phyloP scores from a whole-genome alignment of 495 filamentous ascomycete species.

The Aspergillus sparsus region DNA sequence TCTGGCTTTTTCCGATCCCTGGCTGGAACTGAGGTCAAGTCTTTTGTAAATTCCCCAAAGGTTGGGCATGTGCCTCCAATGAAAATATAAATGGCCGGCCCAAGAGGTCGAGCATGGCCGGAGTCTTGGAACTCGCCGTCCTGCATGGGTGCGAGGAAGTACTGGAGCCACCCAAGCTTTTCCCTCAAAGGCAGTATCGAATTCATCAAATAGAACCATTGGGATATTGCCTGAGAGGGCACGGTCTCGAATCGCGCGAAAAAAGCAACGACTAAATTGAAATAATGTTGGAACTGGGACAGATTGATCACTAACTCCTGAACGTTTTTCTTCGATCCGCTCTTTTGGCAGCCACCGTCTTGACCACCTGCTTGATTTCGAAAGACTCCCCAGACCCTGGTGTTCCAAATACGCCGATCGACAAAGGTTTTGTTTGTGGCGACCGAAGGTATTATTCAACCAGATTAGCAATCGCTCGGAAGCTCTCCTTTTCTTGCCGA shows the following conservation, averaged over 20 bases:
- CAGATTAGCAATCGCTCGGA: conserved; percentile 13
- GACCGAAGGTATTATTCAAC: background rate
- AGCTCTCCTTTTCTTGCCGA: conserved; percentile 11
- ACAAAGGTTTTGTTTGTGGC: background rate
- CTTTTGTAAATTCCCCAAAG: background rate
- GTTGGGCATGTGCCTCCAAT: conserved; percentile 9
- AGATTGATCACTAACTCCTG: conserved; percentile 7
- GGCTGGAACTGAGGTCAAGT: background rate
- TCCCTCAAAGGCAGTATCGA: conserved; percentile 4
- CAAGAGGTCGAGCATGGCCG: conserved; percentile 4
- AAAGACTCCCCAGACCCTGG: conserved; percentile 14
- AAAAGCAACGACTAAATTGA: conserved; percentile 3
- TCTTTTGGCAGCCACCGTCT: background rate
- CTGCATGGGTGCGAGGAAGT: conserved; percentile 17
- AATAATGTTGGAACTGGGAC: conserved; percentile 12
- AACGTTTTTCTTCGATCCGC: background rate
- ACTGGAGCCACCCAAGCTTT: conserved; percentile 14
- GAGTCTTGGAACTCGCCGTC: conserved; percentile 8
- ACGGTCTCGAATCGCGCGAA: conserved; percentile 5
- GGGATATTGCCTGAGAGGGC: background rate
- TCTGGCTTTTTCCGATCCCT: conserved; percentile 6
- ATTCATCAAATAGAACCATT: conserved; percentile 13
- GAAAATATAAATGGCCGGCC: conserved; percentile 9
- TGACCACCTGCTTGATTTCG: conserved; percentile 7
- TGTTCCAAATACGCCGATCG: conserved; percentile 14